A percentile compares a stretch with the other conserved stretches of the same genome.
Evolutionary conservation across 192 early-diverging fungal genomes (phyloP).

Genomic region (Linnemannia zychae): DNA sequence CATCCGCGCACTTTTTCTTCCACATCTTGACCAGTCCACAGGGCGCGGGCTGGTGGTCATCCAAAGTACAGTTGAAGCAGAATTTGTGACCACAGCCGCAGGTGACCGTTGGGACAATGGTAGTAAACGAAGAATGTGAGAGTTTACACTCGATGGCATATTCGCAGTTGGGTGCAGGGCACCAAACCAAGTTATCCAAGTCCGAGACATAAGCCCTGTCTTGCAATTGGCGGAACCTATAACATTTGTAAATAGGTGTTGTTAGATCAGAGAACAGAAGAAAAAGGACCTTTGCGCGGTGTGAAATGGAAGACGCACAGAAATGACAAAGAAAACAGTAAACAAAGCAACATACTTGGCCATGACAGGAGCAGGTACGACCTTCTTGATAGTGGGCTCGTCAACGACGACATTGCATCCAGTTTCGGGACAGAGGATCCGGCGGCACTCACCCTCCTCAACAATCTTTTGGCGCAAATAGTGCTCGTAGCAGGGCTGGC

Average conservation of each 20-base stretch:
- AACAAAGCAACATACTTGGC: constrained; percentile 68
- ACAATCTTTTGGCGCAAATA: constrained; percentile 89
- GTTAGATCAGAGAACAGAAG: neutral
- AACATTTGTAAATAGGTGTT: neutral
- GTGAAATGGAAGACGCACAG: neutral
- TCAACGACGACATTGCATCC: constrained; percentile 89
- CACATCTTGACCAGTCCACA: constrained; percentile 88
- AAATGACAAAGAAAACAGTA: neutral
- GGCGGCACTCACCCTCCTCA: constrained; percentile 89
- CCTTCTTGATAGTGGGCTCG: constrained; percentile 79
- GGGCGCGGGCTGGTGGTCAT: constrained; percentile 90
- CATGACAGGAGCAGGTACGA: constrained; percentile 70
- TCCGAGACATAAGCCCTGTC: constrained; percentile 96
- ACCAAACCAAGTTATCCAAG: constrained; percentile 86
- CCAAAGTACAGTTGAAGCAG: constrained; percentile 93
- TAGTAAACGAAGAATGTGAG: constrained; percentile 71
- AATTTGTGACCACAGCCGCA: constrained; percentile 87
- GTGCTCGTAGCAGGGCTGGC: constrained; percentile 85
- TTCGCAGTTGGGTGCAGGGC: constrained; percentile 96
- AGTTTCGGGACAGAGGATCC: constrained; percentile 86
- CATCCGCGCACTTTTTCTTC: constrained; percentile 97
- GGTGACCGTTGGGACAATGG: constrained; percentile 87
- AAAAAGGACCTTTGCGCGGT: neutral
- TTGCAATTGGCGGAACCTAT: constrained; percentile 82
- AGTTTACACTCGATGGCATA: constrained; percentile 94